Conservation (phyloP, 495 filamentous ascomycete genomes). For the Podospora sp. region DNA sequence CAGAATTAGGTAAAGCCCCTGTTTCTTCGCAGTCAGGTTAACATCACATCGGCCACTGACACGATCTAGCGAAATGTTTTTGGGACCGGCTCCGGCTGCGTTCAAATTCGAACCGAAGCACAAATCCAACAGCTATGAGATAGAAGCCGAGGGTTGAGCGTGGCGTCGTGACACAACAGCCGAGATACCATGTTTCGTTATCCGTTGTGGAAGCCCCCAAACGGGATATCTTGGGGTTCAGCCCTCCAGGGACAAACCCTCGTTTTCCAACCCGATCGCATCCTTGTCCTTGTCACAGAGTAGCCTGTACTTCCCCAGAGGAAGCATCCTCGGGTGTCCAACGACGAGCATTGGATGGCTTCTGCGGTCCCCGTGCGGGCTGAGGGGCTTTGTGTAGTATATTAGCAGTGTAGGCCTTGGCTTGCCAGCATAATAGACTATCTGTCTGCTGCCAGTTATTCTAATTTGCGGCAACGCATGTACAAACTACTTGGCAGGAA, state of each 20-base stretch:
- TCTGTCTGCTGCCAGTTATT: no score
- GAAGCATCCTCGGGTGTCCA: no score
- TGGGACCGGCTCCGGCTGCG: conserved; percentile 83
- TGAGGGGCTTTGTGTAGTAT: no score
- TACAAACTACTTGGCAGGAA: no score
- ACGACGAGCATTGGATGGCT: no score
- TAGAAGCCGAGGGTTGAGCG: conserved; percentile 58
- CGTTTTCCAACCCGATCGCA: neutral
- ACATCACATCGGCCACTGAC: neutral
- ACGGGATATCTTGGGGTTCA: neutral
- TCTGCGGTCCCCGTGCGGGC: no score
- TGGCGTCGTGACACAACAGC: neutral
- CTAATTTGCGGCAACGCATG: no score
- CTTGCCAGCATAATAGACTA: no score
- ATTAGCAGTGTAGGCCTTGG: no score
- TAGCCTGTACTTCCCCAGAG: neutral
- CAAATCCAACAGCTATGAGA: conserved; percentile 81
- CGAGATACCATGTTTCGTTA: neutral
- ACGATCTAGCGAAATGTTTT: conserved; percentile 83
- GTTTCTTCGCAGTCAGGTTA: neutral
- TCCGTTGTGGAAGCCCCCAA: neutral
- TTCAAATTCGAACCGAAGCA: conserved; percentile 99
- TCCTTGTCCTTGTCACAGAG: neutral
- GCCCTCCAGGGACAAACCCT: neutral
- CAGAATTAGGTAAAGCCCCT: conserved; percentile 82